These are phyloP conservation scores for Corynascus novoguineensis DNA, from an alignment of 495 filamentous ascomycete genomes.

Conservation along the genomic window DNA sequence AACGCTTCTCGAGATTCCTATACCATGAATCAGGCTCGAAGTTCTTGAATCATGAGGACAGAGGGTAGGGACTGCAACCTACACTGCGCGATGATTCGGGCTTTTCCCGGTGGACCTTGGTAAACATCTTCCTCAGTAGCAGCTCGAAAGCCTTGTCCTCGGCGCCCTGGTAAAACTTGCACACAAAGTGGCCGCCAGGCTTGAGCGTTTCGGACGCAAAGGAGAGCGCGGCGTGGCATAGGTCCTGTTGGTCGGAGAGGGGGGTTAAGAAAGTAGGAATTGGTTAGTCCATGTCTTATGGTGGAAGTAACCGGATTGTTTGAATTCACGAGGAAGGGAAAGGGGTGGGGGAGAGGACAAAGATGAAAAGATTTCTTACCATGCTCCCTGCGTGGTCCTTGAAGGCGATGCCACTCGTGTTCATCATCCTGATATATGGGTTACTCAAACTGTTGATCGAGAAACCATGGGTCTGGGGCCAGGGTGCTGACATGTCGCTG, in stretches of 20 bases:
- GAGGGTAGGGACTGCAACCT: conserved; percentile 24
- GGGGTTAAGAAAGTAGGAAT: background rate
- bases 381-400: conserved; percentile 92
- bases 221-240: conserved; percentile 75
- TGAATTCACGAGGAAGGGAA: background rate
- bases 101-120: conserved; percentile 75
- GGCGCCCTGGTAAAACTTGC: conserved; percentile 91
- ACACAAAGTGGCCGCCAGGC: conserved; percentile 79
- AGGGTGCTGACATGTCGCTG: conserved; percentile 98
- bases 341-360: background rate
- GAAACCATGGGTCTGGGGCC: conserved; percentile 70
- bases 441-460: conserved; percentile 83
- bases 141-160: conserved; percentile 76
- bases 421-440: conserved; percentile 97
- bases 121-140: conserved; percentile 66
- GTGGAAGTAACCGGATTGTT: background rate
- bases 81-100: conserved; percentile 85
- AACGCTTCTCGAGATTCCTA: conserved; percentile 89
- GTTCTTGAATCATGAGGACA: background rate
- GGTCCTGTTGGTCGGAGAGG: conserved; percentile 54
- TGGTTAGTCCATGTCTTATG: background rate
- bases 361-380: conserved; percentile 46
- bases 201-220: conserved; percentile 83
- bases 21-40: background rate
- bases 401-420: conserved; percentile 81